Conservation (phyloP, 495 filamentous ascomycete species). For the Talaromyces stipitatus region DNA sequence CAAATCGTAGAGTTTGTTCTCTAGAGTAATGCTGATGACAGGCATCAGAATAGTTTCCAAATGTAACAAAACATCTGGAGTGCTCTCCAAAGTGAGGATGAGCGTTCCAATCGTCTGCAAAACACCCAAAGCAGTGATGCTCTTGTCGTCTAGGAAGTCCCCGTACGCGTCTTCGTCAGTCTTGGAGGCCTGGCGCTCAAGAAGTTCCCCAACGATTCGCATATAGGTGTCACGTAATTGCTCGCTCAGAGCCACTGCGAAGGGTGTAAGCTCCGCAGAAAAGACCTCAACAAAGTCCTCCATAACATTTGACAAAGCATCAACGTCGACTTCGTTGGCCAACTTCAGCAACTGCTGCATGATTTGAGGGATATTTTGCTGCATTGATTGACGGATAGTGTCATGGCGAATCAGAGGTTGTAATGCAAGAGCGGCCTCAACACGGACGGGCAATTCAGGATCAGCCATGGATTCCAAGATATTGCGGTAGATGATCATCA, state of each 20-base stretch:
- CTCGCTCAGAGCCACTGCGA: constrained; percentile 95
- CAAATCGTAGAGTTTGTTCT: constrained; percentile 93
- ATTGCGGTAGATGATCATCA: constrained; percentile 91
- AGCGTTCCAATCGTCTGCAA: constrained; percentile 96
- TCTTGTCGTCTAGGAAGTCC: constrained; percentile 96
- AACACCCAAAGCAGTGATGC: constrained; percentile 92
- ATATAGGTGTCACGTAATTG: constrained; percentile 95
- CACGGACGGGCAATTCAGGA: constrained; percentile 79
- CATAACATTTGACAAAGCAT: constrained; percentile 97
- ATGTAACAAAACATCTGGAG: constrained; percentile 85
- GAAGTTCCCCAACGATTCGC: constrained; percentile 81
- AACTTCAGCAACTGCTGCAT: constrained; percentile 98
- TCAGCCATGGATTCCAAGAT: constrained; percentile 97
- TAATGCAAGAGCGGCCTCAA: constrained; percentile 88
- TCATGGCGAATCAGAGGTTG: constrained; percentile 96
- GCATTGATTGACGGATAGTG: constrained; percentile 86
- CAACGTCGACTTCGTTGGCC: constrained; percentile 91
- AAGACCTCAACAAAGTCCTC: constrained; percentile 99
- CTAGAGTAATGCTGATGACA: constrained; percentile 88
- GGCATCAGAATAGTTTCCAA: constrained; percentile 95
- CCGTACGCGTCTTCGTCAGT: constrained; percentile 72
- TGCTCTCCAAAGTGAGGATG: constrained; percentile 94
- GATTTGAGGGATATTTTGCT: constrained; percentile 96
- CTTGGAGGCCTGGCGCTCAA: constrained; percentile 71
- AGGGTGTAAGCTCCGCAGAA: constrained; percentile 88